Conservation (phyloP, 2,329 filamentous ascomycete species). For the Nothopassalora personata region DNA sequence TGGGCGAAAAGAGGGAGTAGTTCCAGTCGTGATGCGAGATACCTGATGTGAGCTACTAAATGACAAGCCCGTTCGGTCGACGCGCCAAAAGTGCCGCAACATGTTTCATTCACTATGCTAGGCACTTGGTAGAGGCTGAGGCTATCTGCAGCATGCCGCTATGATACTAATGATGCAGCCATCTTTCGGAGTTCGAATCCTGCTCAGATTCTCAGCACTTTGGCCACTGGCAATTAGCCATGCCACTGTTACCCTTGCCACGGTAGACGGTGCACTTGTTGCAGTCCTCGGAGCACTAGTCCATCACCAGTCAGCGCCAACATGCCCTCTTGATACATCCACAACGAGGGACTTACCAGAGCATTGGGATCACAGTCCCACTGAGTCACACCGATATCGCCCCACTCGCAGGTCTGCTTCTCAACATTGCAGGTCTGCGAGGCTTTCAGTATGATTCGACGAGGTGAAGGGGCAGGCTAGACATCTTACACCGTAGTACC, state of each 20-base stretch:
- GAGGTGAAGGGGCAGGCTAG: no score
- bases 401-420: conserved; percentile 1
- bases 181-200: background rate
- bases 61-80: conserved; percentile 7
- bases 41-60: conserved; percentile 6
- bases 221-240: background rate
- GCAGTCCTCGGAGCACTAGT: background rate
- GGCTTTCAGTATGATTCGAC: background rate
- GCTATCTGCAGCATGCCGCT: background rate
- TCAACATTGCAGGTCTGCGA: background rate
- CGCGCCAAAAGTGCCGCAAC: background rate
- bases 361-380: background rate
- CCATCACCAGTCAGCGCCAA: no score
- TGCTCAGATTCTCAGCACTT: background rate
- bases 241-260: background rate
- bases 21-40: conserved; percentile 1
- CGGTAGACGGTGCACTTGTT: background rate
- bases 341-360: background rate
- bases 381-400: background rate
- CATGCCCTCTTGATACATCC: no score
- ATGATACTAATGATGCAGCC: background rate
- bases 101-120: background rate
- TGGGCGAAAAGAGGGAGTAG: background rate
- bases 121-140: background rate
- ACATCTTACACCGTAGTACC: background rate